A percentile compares a stretch with the other conserved stretches of the same genome.
Evolutionary conservation across 2,329 filamentous ascomycete species (phyloP).

Genomic region (Colletotrichum graminicola): DNA sequence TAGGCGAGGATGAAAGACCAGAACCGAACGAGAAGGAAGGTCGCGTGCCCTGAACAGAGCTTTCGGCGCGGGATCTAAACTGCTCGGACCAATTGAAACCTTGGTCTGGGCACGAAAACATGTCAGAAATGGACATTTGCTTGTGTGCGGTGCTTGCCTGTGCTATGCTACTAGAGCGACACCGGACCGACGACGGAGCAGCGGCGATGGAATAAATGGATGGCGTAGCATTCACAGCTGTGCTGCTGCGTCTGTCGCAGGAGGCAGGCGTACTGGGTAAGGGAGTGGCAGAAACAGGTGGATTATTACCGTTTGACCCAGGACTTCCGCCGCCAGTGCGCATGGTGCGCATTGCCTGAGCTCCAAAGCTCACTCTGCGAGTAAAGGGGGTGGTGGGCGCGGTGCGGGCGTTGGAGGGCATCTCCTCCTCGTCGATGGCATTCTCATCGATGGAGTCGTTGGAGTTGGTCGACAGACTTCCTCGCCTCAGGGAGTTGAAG

Average conservation of each 20-base stretch:
- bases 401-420: slow-evolving; percentile 63
- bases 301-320: slow-evolving; percentile 71
- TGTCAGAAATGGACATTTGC: slow-evolving; percentile 74
- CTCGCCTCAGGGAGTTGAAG: slow-evolving; percentile 67
- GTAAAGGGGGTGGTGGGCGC: slow-evolving; percentile 80
- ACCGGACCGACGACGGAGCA: slow-evolving; percentile 51
- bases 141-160: slow-evolving; percentile 72
- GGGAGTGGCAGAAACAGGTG: slow-evolving; percentile 51
- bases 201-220: slow-evolving; percentile 51
- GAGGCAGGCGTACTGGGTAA: slow-evolving; percentile 52
- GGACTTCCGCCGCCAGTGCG: slow-evolving; percentile 70
- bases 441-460: slow-evolving; percentile 76
- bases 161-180: slow-evolving; percentile 55
- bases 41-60: slow-evolving; percentile 72
- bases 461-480: slow-evolving; percentile 76
- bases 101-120: slow-evolving; percentile 76
- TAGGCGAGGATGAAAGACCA: slow-evolving; percentile 56
- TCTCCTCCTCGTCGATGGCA: slow-evolving; percentile 78
- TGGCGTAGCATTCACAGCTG: slow-evolving; percentile 45
- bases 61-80: slow-evolving; percentile 91
- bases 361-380: slow-evolving; percentile 91
- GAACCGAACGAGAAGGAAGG: slow-evolving; percentile 71
- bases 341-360: slow-evolving; percentile 80
- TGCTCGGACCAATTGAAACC: slow-evolving; percentile 98
- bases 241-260: slow-evolving; percentile 46